phyloP scores from a whole-genome alignment of 169 alveolate genomes.

The Perkinsus marinus region DNA sequence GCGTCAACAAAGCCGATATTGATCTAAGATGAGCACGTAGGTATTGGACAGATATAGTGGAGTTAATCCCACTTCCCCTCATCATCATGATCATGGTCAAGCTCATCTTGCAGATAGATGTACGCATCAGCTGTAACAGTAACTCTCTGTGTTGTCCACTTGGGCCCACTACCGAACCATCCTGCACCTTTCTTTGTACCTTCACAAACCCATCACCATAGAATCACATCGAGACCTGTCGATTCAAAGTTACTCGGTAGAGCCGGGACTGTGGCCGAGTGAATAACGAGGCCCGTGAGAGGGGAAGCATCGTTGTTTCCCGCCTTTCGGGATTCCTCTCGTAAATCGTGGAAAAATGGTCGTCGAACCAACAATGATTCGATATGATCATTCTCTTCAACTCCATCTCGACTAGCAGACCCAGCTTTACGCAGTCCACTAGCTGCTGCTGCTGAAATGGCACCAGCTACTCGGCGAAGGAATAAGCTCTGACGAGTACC shows the following conservation, averaged over 20 bases:
- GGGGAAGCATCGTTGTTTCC: background rate
- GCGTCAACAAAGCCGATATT: background rate
- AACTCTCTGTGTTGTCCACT: background rate
- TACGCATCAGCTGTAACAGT: background rate
- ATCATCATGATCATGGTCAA: background rate
- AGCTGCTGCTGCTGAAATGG: too few relatives aligned
- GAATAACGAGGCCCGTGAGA: background rate
- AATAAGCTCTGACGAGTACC: background rate
- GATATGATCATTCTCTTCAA: background rate
- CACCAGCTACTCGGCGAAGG: too few relatives aligned
- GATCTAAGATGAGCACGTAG: background rate
- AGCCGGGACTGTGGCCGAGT: background rate
- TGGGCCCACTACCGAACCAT: background rate
- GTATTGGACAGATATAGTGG: background rate
- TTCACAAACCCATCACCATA: background rate
- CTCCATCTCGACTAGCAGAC: background rate
- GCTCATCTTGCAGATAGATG: background rate
- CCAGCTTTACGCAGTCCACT: too few relatives aligned
- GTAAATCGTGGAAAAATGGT: background rate
- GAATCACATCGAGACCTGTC: background rate
- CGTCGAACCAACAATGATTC: background rate
- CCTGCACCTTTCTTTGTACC: background rate
- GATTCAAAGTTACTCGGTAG: background rate
- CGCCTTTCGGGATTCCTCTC: background rate
- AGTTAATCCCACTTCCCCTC: background rate